A percentile compares a stretch with the other conserved stretches of the same genome.
phyloP scores from a whole-genome alignment of 305 asterid genomes.

The Fraxinus greggii region DNA sequence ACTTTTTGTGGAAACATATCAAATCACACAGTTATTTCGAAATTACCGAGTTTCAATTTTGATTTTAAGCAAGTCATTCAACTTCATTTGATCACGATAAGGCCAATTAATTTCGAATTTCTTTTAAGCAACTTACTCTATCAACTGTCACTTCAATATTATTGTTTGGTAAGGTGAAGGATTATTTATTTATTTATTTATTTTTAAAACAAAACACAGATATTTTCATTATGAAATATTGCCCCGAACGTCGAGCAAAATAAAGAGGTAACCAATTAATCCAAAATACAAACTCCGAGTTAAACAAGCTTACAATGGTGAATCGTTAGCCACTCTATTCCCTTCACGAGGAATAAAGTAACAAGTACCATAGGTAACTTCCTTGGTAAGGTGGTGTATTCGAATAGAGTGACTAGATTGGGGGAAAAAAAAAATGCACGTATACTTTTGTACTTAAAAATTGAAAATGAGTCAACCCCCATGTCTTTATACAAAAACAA shows the following conservation, averaged over 20 bases:
- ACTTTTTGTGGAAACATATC: background rate
- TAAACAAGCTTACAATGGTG: background rate
- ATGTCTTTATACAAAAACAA: background rate
- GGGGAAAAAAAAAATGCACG: too few species aligned
- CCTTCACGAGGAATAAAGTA: background rate
- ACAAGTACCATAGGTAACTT: background rate
- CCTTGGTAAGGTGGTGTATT: background rate
- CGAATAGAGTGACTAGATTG: background rate
- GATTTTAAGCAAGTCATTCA: background rate
- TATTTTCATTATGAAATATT: too few species aligned
- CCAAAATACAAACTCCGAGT: background rate
- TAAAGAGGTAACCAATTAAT: background rate
- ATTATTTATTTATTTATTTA: too few species aligned
- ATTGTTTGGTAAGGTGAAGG: background rate
- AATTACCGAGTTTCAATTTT: background rate
- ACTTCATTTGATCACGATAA: background rate
- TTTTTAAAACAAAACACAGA: too few species aligned
- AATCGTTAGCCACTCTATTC: background rate
- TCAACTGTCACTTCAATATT: background rate
- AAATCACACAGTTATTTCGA: background rate
- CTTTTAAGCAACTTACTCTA: background rate
- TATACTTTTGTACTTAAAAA: background rate
- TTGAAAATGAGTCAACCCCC: background rate
- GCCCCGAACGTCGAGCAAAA: background rate
- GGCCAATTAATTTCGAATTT: background rate